Base-by-base conservation (phyloP, 2,329 filamentous ascomycete species). In the Colletotrichum sp. region DNA sequence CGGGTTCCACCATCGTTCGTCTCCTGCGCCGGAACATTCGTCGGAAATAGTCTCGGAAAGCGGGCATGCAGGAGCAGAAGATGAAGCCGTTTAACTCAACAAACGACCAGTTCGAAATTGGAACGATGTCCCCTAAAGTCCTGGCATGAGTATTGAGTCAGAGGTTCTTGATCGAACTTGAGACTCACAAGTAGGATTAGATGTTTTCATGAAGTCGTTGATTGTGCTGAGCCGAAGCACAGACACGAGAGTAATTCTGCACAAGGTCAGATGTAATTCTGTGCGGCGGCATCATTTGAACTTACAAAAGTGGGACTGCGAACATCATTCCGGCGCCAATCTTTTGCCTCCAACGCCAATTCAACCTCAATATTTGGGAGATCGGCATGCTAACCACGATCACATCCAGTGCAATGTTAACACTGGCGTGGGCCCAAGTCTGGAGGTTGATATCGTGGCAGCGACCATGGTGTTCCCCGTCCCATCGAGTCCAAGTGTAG, bases 401-500 rank as follows among this genome's bases (percentile, higher is more conserved):
- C 3, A 89, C 1, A 75, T 91, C 89, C 36, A 89, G 81, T 1
- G 80, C 80, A 64, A 91, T 90, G 65, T 86, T 88, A 44, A 88
- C 84, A 6, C 79, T 84, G 0, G 89, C 89, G 57, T 88, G 87
- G 8, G 85, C 81, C 87, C 88, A 91, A 1, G 82, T 84, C 15
- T 89, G 81, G 2, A 82, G 79, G 72, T 88, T 89, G 66, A 86
- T 80, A 70, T 88, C 84, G n/a, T 88, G 81, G 78, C 90, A 91
- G 7, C 76, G 79, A 1, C 89, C 89, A 3, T 81, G 36, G 49
- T 86, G 83, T 76, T 86, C 79, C 3, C 86, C 87, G 52, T 89
- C 86, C 89, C 89, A 91, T 9, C 80, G 80, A 0, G 81, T 85
- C 90, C 90, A 92, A 79, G 87, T 88, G 75, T 84, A 87, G 12